Evolutionary conservation across 176 grass and related monocot species (phyloP).

Genomic region (Aegilops umbellulata): DNA sequence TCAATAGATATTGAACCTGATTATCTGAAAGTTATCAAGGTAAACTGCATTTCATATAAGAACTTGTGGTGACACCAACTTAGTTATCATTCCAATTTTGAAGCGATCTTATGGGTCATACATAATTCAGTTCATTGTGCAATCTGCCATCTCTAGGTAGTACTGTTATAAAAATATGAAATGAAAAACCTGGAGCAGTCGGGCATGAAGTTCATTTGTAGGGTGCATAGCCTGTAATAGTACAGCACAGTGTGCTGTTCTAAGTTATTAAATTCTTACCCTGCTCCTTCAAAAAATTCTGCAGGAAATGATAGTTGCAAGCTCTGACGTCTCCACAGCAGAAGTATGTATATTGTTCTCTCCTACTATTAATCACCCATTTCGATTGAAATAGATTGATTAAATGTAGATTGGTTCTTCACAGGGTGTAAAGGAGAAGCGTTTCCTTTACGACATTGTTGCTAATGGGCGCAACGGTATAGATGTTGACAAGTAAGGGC

Average conservation of each 20-base stretch:
- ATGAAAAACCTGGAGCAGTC: not conserved
- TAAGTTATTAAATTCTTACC: not conserved
- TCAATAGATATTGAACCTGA: conserved; percentile 78
- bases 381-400: not conserved
- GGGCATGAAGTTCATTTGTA: not conserved
- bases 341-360: conserved; percentile 54
- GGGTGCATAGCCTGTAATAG: not conserved
- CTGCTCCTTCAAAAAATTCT: conserved; percentile 11
- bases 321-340: conserved; percentile 44
- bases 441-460: conserved; percentile 97
- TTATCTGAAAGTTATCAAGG: conserved; percentile 73
- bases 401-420: conserved; percentile 28
- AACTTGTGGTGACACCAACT: not conserved
- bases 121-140: not conserved
- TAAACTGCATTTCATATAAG: conserved; percentile 37
- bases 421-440: conserved; percentile 78
- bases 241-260: not conserved
- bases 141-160: not conserved
- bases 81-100: not conserved
- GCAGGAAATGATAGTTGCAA: conserved; percentile 90
- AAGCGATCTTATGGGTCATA: not conserved
- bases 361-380: not conserved
- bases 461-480: conserved; percentile 97
- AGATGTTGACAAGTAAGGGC: conserved; percentile 92
- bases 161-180: not conserved